These are phyloP conservation scores for Boletus bicolor DNA, from an alignment of 768 basidiomycete species.

Conservation along the genomic window DNA sequence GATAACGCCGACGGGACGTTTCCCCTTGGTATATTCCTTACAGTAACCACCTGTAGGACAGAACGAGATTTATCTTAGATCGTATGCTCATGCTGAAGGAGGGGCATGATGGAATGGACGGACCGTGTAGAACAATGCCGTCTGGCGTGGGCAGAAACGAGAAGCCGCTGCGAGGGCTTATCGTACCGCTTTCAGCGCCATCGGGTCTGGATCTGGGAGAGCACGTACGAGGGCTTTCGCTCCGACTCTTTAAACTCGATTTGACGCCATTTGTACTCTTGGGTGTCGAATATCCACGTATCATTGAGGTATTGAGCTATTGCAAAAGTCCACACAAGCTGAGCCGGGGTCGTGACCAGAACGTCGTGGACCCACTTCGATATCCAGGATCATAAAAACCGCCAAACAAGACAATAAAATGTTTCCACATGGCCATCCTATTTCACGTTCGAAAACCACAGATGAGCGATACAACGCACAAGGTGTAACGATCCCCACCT, in stretches of 20 bases:
- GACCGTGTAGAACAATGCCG: conserved; percentile 78
- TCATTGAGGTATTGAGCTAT: conserved; percentile 80
- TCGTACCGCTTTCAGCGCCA: background rate
- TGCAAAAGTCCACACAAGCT: background rate
- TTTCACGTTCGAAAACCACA: background rate
- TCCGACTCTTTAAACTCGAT: conserved; percentile 73
- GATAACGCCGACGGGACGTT: conserved; percentile 81
- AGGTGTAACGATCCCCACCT: background rate
- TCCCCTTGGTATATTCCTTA: conserved; percentile 85
- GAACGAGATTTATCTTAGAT: background rate
- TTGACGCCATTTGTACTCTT: conserved; percentile 83
- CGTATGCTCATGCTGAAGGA: background rate
- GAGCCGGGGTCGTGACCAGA: background rate
- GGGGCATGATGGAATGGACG: conserved; percentile 2
- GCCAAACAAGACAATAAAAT: conserved; percentile 81
- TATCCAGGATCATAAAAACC: conserved; percentile 89
- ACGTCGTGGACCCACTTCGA: conserved; percentile 46
- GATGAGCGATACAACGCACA: background rate
- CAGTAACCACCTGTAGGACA: conserved; percentile 71
- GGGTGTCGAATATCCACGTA: conserved; percentile 81
- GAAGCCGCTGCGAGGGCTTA: conserved; percentile 75
- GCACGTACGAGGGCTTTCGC: conserved; percentile 63
- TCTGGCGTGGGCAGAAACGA: conserved; percentile 78
- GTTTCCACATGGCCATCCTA: conserved; percentile 90
- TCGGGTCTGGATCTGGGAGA: background rate